Percentiles rank a stretch among this genome's conserved stretches.
These are phyloP conservation scores for Salvia hispanica DNA, from an alignment of 257 asterid species.

Conservation along the genomic window DNA sequence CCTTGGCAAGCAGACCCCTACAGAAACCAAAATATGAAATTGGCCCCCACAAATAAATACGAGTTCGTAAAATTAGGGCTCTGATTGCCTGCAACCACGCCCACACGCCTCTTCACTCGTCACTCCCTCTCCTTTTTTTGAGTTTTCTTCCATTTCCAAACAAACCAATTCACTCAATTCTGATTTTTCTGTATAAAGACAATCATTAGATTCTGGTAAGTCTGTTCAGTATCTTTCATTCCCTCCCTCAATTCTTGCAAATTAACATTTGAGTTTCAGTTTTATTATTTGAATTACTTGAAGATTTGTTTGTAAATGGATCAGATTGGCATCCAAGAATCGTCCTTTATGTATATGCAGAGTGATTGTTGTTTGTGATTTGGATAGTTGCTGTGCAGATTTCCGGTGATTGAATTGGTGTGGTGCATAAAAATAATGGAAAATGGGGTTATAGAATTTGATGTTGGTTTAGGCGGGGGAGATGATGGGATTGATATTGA, in stretches of 20 bases:
- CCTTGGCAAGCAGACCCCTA: conserved; percentile 28
- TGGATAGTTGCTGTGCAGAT: conserved; percentile 17
- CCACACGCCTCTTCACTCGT: conserved; percentile 57
- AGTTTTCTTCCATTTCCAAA: conserved; percentile 30
- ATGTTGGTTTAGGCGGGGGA: conserved; percentile 73
- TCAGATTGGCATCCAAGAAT: conserved; percentile 11
- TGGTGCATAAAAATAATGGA: conserved; percentile 51
- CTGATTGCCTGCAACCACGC: conserved; percentile 54
- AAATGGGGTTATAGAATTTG: conserved; percentile 70
- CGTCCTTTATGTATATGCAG: background rate
- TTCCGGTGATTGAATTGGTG: conserved; percentile 10
- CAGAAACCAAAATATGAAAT: conserved; percentile 25
- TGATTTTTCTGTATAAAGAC: conserved; percentile 15
- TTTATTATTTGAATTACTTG: conserved; percentile 25
- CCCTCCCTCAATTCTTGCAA: conserved; percentile 28
- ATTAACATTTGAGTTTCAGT: conserved; percentile 36
- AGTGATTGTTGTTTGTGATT: background rate
- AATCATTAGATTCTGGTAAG: conserved; percentile 35
- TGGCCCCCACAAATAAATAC: conserved; percentile 39
- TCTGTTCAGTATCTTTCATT: conserved; percentile 12
- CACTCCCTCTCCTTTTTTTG: conserved; percentile 15
- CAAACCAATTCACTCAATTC: conserved; percentile 9
- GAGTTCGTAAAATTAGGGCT: conserved; percentile 45
- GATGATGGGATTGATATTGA: conserved; percentile 56
- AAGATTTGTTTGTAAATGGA: conserved; percentile 24